Conservation (phyloP, 2,329 filamentous ascomycete species). For the Penicillium frequentans region DNA sequence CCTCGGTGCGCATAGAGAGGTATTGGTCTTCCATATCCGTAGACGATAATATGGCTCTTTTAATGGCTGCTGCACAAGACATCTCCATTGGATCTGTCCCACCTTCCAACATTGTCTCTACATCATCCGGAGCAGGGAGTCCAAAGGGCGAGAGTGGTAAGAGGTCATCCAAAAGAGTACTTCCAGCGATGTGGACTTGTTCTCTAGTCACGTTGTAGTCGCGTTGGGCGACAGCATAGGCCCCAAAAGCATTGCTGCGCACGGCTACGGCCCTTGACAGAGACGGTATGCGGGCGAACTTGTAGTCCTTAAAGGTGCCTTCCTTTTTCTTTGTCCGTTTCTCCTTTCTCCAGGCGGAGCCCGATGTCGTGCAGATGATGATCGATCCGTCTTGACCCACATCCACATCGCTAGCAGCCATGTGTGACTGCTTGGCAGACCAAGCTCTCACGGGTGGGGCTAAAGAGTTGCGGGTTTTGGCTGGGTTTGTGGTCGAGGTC, state of each 20-base stretch:
- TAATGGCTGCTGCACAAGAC: slow-evolving; percentile 31
- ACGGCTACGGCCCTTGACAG: slow-evolving; percentile 83
- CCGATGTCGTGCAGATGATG: slow-evolving; percentile 88
- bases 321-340: slow-evolving; percentile 79
- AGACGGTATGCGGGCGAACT: slow-evolving; percentile 87
- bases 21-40: slow-evolving; percentile 48
- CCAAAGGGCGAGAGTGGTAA: slow-evolving; percentile 67
- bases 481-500: slow-evolving; percentile 85
- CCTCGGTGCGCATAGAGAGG: slow-evolving; percentile 24
- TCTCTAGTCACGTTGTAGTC: slow-evolving; percentile 80
- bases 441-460: slow-evolving; percentile 80
- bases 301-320: slow-evolving; percentile 80
- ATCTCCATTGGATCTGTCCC: slow-evolving; percentile 31
- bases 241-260: slow-evolving; percentile 83
- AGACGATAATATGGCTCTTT: slow-evolving; percentile 44
- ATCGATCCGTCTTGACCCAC: slow-evolving; percentile 93
- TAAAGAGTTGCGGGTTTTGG: slow-evolving; percentile 81
- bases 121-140: slow-evolving; percentile 51
- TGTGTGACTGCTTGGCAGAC: slow-evolving; percentile 79
- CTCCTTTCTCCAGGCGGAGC: slow-evolving; percentile 88
- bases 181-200: slow-evolving; percentile 65
- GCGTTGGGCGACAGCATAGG: slow-evolving; percentile 82
- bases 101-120: slow-evolving; percentile 38
- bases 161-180: slow-evolving; percentile 72
- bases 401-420: slow-evolving; percentile 81